Percentiles rank a stretch among this genome's conserved stretches.
These are phyloP conservation scores for Acanthamoeba sp. DNA, from an alignment of 208 protist genomes.

Conservation along the genomic window DNA sequence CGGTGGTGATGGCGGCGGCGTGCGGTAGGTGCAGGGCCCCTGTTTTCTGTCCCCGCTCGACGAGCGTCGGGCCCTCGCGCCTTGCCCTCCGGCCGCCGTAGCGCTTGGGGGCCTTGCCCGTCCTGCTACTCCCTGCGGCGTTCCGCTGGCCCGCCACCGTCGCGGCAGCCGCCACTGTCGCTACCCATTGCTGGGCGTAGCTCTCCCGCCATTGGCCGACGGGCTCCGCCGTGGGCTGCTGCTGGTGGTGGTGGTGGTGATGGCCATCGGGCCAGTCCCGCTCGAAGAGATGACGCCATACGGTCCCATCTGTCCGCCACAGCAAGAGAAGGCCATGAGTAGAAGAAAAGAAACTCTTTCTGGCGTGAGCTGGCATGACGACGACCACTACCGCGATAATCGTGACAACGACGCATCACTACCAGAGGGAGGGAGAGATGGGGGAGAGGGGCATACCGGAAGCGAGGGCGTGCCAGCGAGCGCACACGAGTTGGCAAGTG, in stretches of 20 bases:
- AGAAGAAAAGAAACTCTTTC: not conserved
- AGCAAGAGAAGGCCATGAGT: not conserved
- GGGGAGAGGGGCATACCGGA: not conserved
- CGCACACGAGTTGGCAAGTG: not conserved
- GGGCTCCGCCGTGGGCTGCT: not conserved
- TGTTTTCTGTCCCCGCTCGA: not conserved
- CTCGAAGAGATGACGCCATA: not conserved
- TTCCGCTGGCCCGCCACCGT: no score
- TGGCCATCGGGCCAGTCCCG: not conserved
- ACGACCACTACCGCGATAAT: no score
- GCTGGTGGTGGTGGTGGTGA: not conserved
- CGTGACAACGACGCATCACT: no score
- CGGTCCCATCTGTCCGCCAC: not conserved
- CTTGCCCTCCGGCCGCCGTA: no score
- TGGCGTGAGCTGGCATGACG: no score
- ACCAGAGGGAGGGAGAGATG: not conserved
- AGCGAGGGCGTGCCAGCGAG: not conserved
- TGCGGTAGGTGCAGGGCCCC: no score
- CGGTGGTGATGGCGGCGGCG: no score
- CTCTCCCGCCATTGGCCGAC: not conserved
- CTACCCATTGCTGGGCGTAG: not conserved
- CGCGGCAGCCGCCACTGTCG: no score
- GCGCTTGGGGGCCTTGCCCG: no score
- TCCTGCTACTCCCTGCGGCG: no score
- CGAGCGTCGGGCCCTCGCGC: not conserved